These are phyloP conservation scores for Colletotrichum camelliae DNA, from an alignment of 2,329 filamentous ascomycete genomes.

Conservation along the genomic window DNA sequence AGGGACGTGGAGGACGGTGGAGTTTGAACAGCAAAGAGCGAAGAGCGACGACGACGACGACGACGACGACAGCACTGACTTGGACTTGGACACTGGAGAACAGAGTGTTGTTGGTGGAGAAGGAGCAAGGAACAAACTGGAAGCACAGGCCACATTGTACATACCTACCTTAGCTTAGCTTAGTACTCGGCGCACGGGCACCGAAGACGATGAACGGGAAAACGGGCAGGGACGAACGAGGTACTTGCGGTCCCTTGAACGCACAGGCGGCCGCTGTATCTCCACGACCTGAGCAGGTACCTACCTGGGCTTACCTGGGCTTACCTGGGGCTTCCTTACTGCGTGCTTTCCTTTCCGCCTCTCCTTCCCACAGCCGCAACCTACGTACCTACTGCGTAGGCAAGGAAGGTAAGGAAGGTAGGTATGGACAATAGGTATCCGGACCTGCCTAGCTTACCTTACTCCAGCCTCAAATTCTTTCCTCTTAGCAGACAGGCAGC, in stretches of 20 bases:
- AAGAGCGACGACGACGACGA: background rate
- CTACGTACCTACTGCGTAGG: too few relatives aligned
- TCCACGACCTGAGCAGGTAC: background rate
- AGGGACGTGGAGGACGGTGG: background rate
- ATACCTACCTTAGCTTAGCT: too few relatives aligned
- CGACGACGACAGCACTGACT: background rate
- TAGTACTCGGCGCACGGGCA: background rate
- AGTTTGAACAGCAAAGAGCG: background rate
- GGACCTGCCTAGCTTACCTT: background rate
- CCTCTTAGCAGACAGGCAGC: background rate
- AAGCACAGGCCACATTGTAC: background rate
- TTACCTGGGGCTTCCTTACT: too few relatives aligned
- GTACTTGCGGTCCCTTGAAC: constrained; percentile 6
- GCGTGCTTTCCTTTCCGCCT: background rate
- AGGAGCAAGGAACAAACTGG: background rate
- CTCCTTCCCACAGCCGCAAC: background rate
- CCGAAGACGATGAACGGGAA: background rate
- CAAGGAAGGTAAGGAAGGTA: background rate
- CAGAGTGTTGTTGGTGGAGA: background rate
- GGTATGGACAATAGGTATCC: too few relatives aligned
- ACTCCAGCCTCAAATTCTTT: background rate
- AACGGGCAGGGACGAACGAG: background rate
- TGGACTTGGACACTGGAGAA: background rate
- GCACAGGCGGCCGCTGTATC: constrained; percentile 20
- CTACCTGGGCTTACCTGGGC: background rate